Conservation (phyloP, 805 yeast species). For the Candida michaelii region DNA sequence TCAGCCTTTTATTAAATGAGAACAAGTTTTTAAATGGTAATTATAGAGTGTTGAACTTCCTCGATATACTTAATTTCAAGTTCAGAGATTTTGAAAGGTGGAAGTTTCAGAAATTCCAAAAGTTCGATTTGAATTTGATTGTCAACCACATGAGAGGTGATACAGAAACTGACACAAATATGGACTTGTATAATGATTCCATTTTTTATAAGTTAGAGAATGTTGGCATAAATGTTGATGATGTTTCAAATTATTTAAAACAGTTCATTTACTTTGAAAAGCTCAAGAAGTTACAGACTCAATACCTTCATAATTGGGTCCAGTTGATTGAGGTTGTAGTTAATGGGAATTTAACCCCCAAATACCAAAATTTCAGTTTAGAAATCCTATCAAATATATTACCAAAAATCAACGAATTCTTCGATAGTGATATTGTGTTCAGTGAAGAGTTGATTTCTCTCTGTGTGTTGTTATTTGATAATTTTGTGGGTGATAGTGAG, state of each 20-base stretch:
- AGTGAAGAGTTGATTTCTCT: constrained; percentile 78
- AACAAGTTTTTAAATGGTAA: constrained; percentile 55
- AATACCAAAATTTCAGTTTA: constrained; percentile 53
- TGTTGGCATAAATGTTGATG: constrained; percentile 11
- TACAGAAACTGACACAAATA: too few species aligned
- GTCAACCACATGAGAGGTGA: constrained; percentile 28
- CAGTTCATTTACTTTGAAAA: constrained; percentile 48
- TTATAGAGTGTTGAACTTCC: constrained; percentile 64
- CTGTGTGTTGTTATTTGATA: constrained; percentile 62
- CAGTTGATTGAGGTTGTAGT: constrained; percentile 73
- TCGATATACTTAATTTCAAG: constrained; percentile 68
- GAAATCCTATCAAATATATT: constrained; percentile 74
- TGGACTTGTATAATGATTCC: not conserved
- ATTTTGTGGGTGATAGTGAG: constrained; percentile 33
- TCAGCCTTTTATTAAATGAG: constrained; percentile 52
- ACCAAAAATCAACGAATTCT: constrained; percentile 74
- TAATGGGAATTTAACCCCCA: constrained; percentile 45
- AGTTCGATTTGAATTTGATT: constrained; percentile 34
- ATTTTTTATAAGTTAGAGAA: constrained; percentile 1
- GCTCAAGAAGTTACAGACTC: constrained; percentile 53
- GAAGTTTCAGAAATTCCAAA: constrained; percentile 28
- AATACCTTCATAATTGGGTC: constrained; percentile 79
- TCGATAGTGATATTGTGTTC: constrained; percentile 54
- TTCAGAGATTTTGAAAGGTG: constrained; percentile 44
- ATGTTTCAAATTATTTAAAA: constrained; percentile 25